phyloP scores from a whole-genome alignment of 768 basidiomycete genomes.

The Trametes coccinea region DNA sequence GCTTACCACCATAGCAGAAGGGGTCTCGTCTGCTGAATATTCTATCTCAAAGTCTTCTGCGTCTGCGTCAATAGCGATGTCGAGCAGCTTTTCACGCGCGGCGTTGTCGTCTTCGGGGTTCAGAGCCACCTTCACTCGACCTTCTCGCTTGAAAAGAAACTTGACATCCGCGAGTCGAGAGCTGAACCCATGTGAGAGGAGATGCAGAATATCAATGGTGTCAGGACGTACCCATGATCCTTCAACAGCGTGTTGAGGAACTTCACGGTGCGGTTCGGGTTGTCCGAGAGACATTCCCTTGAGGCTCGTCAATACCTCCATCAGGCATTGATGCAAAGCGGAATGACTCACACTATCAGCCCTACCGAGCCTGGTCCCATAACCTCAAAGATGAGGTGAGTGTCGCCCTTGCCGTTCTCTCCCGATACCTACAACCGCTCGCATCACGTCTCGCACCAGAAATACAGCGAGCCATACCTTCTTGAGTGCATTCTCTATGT shows the following conservation, averaged over 20 bases:
- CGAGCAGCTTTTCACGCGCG: slow-evolving; percentile 39
- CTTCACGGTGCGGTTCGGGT: slow-evolving; percentile 60
- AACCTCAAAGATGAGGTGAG: slow-evolving; percentile 58
- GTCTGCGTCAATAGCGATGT: slow-evolving; percentile 41
- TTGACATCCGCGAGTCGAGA: slow-evolving; percentile 63
- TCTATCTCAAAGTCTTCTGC: slow-evolving; percentile 47
- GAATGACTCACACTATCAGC: slow-evolving; percentile 55
- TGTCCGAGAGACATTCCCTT: slow-evolving; percentile 66
- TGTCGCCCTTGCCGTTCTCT: slow-evolving; percentile 48
- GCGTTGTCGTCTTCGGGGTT: slow-evolving; percentile 35
- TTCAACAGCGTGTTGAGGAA: slow-evolving; percentile 54
- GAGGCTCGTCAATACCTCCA: slow-evolving; percentile 25
- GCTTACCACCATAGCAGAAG: slow-evolving; percentile 33
- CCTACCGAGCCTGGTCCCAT: slow-evolving; percentile 60
- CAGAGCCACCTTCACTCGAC: slow-evolving; percentile 48
- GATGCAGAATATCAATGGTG: too few species aligned
- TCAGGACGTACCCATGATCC: slow-evolving; percentile 43
- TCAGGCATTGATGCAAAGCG: background rate
- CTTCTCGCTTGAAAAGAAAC: slow-evolving; percentile 62
- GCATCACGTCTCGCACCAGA: too few species aligned
- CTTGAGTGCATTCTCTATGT: slow-evolving; percentile 61
- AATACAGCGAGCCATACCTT: slow-evolving; percentile 39
- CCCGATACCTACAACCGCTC: slow-evolving; percentile 43
- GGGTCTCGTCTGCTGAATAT: slow-evolving; percentile 33
- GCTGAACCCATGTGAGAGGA: slow-evolving; percentile 35